Evolutionary conservation across 192 early-diverging fungal species (phyloP), one percentile per base, ranked within the genome.

Genomic region (Gigaspora rosea): DNA sequence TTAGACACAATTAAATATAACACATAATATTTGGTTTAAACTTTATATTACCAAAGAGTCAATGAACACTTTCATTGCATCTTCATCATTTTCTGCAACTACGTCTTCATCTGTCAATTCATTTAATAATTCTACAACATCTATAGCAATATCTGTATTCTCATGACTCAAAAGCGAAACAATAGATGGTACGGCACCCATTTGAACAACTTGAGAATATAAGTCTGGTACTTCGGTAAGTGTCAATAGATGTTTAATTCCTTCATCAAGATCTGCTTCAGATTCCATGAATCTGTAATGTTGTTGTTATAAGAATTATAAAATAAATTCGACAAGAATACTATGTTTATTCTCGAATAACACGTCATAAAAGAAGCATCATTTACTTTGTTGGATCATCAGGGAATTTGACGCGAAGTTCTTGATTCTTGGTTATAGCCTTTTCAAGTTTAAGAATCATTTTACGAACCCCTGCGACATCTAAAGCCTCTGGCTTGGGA

Each of bases 201-300:
- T 77, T 33, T 92, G 85, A 3, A 96, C 88, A 5, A 97, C 83
- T 7, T 87, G 85, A 4, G 88, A 84, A 75, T 96, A 95, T 22
- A 92, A 81, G 20, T 96, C 90, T 12, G 96, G 95, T 8, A 88
- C 91, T 65, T 93, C 91, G 10, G 94, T 91, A 56, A 95, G 78
- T 18, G 88, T 85, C 75, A 91, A 80, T 63, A 99, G 80, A 41
- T 82, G 84, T 72, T 95, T 93, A 58, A 97, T 90, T 49, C 94
- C 93, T 77, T 96, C 94, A 75, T 96, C 96, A 46, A 99, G 84
- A 78, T 97, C 96, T 11, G 94, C 90, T 81, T 99, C 97, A 35
- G 96, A 97, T 70, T 97, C 96, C 78, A 97, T 93, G 82, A 98
- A 98, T 64, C 87, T 84, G 76, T 68, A 56, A 10, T 48, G 9